Conservation (phyloP, 192 early-diverging fungal genomes). For the Dimargaris cristalligena region DNA sequence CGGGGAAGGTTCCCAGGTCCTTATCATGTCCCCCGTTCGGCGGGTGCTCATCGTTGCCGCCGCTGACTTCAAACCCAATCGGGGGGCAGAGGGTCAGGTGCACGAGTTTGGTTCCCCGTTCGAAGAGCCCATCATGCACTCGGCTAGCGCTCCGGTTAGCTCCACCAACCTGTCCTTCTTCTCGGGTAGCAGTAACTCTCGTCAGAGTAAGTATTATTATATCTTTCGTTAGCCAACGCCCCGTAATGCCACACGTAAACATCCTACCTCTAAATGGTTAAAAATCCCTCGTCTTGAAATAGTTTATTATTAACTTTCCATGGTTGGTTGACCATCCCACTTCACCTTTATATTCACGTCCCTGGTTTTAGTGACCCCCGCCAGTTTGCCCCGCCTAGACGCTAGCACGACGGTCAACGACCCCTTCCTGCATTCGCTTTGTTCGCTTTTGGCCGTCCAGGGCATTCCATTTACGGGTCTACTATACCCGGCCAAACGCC, state of each 20-base stretch:
- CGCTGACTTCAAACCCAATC: slow-evolving; percentile 11
- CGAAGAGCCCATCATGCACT: background rate
- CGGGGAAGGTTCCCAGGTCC: background rate
- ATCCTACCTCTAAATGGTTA: too few relatives aligned
- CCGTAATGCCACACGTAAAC: too few relatives aligned
- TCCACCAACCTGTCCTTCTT: too few relatives aligned
- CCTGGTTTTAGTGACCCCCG: too few relatives aligned
- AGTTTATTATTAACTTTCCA: too few relatives aligned
- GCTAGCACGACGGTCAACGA: background rate
- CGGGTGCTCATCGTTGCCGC: slow-evolving; percentile 7
- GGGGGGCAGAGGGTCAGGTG: background rate
- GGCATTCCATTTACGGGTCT: slow-evolving; percentile 2
- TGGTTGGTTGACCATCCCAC: too few relatives aligned
- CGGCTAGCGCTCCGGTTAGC: too few relatives aligned
- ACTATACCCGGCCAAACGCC: slow-evolving; percentile 7
- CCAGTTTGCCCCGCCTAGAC: slow-evolving; percentile 1
- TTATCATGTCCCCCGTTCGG: background rate
- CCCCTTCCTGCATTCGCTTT: slow-evolving; percentile 6
- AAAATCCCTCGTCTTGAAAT: too few relatives aligned
- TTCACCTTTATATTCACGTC: too few relatives aligned
- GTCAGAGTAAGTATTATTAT: too few relatives aligned
- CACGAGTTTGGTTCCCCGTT: slow-evolving; percentile 7
- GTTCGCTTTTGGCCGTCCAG: slow-evolving; percentile 7
- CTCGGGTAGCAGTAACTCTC: too few relatives aligned
- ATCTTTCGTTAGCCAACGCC: too few relatives aligned